Conservation (phyloP, 2,329 filamentous ascomycete genomes). For the Clonostachys solani region DNA sequence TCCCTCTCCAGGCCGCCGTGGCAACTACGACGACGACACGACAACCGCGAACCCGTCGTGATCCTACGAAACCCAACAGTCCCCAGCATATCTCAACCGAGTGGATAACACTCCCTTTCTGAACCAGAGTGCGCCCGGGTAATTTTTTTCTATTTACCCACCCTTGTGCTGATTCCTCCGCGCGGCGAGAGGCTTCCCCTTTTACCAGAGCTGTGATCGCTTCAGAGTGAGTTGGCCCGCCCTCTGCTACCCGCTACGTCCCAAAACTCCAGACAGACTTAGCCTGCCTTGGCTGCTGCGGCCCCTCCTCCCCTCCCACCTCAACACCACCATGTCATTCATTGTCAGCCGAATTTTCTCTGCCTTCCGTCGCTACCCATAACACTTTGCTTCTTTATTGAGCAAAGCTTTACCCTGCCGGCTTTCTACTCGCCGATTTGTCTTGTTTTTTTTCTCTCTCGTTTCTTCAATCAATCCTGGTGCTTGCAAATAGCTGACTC, state of each 20-base stretch:
- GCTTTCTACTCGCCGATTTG: constrained; percentile 7
- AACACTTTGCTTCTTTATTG: constrained; percentile 5
- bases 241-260: constrained; percentile 4
- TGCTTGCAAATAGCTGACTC: background rate
- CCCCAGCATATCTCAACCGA: too few relatives aligned
- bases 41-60: too few relatives aligned
- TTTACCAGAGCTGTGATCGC: constrained; percentile 28
- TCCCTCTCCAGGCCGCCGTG: background rate
- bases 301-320: constrained; percentile 7
- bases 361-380: background rate
- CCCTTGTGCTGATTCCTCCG: background rate
- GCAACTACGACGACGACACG: constrained; percentile 5
- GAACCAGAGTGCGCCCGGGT: background rate
- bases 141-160: constrained; percentile 2
- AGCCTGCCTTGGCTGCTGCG: constrained; percentile 3
- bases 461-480: too few relatives aligned
- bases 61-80: too few relatives aligned
- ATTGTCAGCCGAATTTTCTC: background rate
- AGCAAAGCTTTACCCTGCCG: constrained; percentile 7
- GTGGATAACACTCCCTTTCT: too few relatives aligned
- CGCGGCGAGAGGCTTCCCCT: constrained; percentile 9
- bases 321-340: background rate
- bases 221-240: constrained; percentile 28
- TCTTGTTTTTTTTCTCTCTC: background rate
- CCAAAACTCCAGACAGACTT: background rate